Evolutionary conservation across 139 green algal species (phyloP), one percentile per base, ranked within the genome.

Genomic region (Haematococcus lacustris): DNA sequence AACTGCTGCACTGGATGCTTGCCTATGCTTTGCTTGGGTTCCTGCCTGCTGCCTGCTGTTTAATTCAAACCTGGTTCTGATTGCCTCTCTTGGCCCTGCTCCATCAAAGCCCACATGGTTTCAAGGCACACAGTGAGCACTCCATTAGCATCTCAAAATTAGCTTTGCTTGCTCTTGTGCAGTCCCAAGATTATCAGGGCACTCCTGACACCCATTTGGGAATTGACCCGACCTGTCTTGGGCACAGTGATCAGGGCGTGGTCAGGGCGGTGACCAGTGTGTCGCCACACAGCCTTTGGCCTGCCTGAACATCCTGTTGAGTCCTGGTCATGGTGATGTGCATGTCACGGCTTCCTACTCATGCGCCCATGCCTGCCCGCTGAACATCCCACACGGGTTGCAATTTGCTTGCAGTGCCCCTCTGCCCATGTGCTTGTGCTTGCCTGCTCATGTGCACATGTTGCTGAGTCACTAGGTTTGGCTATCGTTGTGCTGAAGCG

Each of bases 141-240:
- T n/a, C n/a, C n/a, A n/a, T n/a, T n/a, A n/a, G n/a, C n/a, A n/a
- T n/a, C n/a, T n/a, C n/a, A n/a, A n/a, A n/a, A n/a, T n/a, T n/a
- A n/a, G n/a, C n/a, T n/a, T n/a, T n/a, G n/a, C n/a, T n/a, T n/a
- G n/a, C n/a, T n/a, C n/a, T n/a, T n/a, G n/a, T n/a, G n/a, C n/a
- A n/a, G n/a, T n/a, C 47, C 60, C 60, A 3, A 32, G 60, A 32
- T 28, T 32, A 66, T 66, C 60, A 66, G 60, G 60, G n/a, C 32
- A 66, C 60, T 66, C 60, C 60, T 39, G 30, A 66, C 17, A 17
- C 60, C 33, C 60, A 39, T 66, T 66, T 17, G 60, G 60, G 60
- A 66, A 32, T 3, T 66, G 3, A 32, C n/a, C 60, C 60, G 60
- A 66, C 60, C 60, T 66, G 39, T 66, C 60, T 17, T 32, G 60